phyloP scores from a whole-genome alignment of 495 filamentous ascomycete species.

The Letharia lupina region DNA sequence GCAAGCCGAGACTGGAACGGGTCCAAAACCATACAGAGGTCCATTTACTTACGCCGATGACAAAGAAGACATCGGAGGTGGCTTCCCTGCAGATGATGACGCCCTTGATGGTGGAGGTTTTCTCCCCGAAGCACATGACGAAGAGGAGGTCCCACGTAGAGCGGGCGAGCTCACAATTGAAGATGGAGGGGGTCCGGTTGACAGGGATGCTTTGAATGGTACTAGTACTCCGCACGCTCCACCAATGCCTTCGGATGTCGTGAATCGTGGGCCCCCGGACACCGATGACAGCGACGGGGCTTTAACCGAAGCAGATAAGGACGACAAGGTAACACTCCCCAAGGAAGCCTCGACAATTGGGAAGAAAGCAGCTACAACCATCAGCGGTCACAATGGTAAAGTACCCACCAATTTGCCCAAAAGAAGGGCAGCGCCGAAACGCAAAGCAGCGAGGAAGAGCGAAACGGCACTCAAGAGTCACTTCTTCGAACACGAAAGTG shows the following conservation, averaged over 20 bases:
- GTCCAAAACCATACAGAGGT: conserved; percentile 13
- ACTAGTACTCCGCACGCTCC: background rate
- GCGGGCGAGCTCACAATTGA: conserved; percentile 9
- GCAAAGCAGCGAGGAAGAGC: conserved; percentile 29
- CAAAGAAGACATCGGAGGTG: conserved; percentile 42
- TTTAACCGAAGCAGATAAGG: background rate
- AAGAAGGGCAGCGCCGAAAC: conserved; percentile 22
- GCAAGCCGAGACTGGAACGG: conserved; percentile 11
- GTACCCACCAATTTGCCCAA: background rate
- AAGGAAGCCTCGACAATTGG: background rate
- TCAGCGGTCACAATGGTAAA: background rate
- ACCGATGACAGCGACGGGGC: background rate
- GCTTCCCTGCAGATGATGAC: conserved; percentile 45
- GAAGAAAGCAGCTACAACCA: conserved; percentile 5
- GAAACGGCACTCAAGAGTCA: conserved; percentile 25
- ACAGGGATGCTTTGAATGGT: background rate
- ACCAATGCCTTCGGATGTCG: background rate
- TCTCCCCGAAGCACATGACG: conserved; percentile 17
- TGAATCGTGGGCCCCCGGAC: background rate
- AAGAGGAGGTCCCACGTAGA: conserved; percentile 8
- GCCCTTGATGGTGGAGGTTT: conserved; percentile 25
- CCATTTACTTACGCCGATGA: conserved; percentile 23
- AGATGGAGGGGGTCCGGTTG: background rate
- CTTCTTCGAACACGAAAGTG: conserved; percentile 27
- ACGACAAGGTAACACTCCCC: background rate